Evolutionary conservation across 352 stramenopile species (phyloP).

Genomic region (Elongisporangium prolatum): DNA sequence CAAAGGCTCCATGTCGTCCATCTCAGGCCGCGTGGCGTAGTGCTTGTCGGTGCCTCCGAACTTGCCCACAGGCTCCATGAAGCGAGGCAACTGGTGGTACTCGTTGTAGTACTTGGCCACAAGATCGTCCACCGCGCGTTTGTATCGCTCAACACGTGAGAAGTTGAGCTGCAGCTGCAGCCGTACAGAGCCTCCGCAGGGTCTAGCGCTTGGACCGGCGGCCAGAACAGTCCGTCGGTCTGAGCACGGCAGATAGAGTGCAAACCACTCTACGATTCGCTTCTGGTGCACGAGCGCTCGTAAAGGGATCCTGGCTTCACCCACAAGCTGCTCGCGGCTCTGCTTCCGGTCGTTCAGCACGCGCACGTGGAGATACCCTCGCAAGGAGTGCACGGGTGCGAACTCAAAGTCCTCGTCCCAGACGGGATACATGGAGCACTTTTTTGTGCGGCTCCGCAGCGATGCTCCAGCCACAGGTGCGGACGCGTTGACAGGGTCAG

Average conservation of each 20-base stretch:
- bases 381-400: constrained; percentile 50
- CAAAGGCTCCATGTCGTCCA: constrained; percentile 14
- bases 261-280: constrained; percentile 54
- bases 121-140: constrained; percentile 55
- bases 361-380: constrained; percentile 55
- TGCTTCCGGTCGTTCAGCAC: constrained; percentile 70
- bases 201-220: constrained; percentile 13
- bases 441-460: constrained; percentile 60
- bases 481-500: constrained; percentile 1
- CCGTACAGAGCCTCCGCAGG: constrained; percentile 36
- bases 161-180: constrained; percentile 63
- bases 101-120: constrained; percentile 51
- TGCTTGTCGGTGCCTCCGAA: constrained; percentile 11
- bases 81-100: constrained; percentile 46
- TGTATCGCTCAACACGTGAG: constrained; percentile 53
- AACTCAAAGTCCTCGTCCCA: constrained; percentile 82
- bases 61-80: constrained; percentile 37
- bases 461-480: constrained; percentile 5
- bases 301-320: constrained; percentile 60
- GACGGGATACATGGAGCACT: constrained; percentile 70
- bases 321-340: constrained; percentile 60
- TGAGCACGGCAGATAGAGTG: constrained; percentile 20
- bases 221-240: neutral
- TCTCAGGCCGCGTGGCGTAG: constrained; percentile 11
- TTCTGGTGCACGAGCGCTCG: constrained; percentile 61